Evolutionary conservation across 306 rosid genomes (phyloP), one percentile per base, ranked within the genome.

Genomic region (Oemleria cerasiformis): DNA sequence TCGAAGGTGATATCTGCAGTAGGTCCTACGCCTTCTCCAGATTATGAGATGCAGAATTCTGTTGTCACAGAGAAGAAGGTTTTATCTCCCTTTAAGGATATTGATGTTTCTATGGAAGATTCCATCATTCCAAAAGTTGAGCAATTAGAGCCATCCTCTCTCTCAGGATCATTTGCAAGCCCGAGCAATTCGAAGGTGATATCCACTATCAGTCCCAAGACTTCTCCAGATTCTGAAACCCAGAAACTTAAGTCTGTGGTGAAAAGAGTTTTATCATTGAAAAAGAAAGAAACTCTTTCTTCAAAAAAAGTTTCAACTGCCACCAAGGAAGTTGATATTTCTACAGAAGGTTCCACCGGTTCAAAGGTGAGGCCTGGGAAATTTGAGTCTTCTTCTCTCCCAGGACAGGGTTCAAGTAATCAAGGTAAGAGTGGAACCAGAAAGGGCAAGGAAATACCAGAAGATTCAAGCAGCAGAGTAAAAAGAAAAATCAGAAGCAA

Each of bases 321-420:
- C 68, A 61, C 56, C 56, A 77, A 80, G 73, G 92, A 84, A 75
- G 63, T 58, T 38, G 49, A 62, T 51, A 81, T 69, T 74, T 61
- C 78, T 65, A 21, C 8, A 23, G 89, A 75, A 71, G 76, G 70
- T 78, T 59, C 55, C 55, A 39, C 62, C 14, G 63, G 25, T 39
- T 16, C 70, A 62, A 61, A 40, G 58, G 55, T n/a, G 48, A 70
- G 25, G 70, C 62, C 9, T 12, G 43, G 67, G 54, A n/a, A 61
- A 53, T 42, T 65, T 20, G 68, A 65, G 38, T 3, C 51, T 9
- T 80, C 71, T 38, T 44, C 43, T 49, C 23, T 51, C 39, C 12
- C 12, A 36, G 44, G 55, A 34, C 57, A 60, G 5, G 42, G 70
- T 53, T 62, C 63, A 63, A 17, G 12, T 40, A 53, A 63, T 73